Base-by-base conservation (phyloP, 495 filamentous ascomycete genomes). In the Pyrenula massariospora region DNA sequence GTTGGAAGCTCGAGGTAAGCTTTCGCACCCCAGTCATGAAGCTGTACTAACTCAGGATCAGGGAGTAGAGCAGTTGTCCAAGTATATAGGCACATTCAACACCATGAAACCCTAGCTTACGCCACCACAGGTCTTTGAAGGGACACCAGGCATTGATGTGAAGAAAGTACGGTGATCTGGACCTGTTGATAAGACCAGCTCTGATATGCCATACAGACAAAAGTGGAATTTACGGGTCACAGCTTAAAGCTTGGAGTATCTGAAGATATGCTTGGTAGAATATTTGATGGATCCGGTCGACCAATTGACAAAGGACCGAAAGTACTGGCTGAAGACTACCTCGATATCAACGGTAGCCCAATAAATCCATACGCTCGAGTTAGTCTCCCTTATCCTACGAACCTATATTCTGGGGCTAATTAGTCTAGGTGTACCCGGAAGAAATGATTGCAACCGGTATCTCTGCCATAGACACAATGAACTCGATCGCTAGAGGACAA, bases 371-470 rank as follows among this genome's bases (percentile, higher is more conserved):
- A 96, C 74, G 90, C 91, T 36, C 83, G 94, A 76, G 92, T 94
- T 77, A 65, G 82, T 48, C 48, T 42, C 59, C 31, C 20, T 15
- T 53, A 23, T n/a, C n/a, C n/a, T n/a, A n/a, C n/a, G n/a, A 19
- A 12, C 25, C 24, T 48, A 12, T 12, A 25, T 22, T n/a, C 24
- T n/a, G 20, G 25, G 10, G n/a, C n/a, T n/a, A n/a, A n/a, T n/a
- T n/a, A n/a, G n/a, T n/a, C n/a, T 59, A 93, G 88, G 88, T 94
- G 50, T 99, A 99, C 68, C 94, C 94, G 68, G 92, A 97, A 77
- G 94, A 99, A 73, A 99, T 99, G 91, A 97, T 99, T 64, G 91
- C 92, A 10, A 99, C 94, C 56, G 94, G 94, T 82, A 99, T 99
- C 69, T 96, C 91, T 57, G 91, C 94, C 65, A 99, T 99, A 65